A percentile compares a stretch with the other conserved stretches of the same genome.
These are phyloP conservation scores for Fusarium mexicanum DNA, from an alignment of 2,329 filamentous ascomycete genomes.

Conservation along the genomic window DNA sequence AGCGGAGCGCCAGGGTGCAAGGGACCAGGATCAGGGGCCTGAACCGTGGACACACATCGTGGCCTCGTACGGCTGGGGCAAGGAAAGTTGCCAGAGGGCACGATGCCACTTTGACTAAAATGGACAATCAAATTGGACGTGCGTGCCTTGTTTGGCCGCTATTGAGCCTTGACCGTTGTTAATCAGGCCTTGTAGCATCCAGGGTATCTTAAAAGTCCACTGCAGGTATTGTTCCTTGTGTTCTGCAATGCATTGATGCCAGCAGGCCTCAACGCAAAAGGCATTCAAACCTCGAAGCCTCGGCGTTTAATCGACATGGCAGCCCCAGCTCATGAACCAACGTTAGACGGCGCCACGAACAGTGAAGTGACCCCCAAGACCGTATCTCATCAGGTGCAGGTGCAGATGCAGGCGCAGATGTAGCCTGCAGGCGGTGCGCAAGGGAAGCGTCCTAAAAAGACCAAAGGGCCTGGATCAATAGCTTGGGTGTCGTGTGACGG, in stretches of 20 bases:
- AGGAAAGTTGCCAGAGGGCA: slow-evolving; percentile 27
- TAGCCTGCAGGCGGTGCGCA: slow-evolving; percentile 8
- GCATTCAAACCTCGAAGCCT: slow-evolving; percentile 19
- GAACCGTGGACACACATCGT: slow-evolving; percentile 24
- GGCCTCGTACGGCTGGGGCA: slow-evolving; percentile 31
- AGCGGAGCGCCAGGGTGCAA: slow-evolving; percentile 13
- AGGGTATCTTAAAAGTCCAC: background rate
- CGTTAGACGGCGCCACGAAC: slow-evolving; percentile 12
- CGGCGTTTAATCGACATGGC: slow-evolving; percentile 4
- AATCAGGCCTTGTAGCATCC: background rate
- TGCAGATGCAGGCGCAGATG: slow-evolving; percentile 30
- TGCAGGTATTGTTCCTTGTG: background rate
- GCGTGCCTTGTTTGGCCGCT: slow-evolving; percentile 14
- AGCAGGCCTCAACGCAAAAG: slow-evolving; percentile 21
- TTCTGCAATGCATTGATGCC: slow-evolving; percentile 14
- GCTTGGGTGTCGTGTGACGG: slow-evolving; percentile 10
- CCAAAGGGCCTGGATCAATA: slow-evolving; percentile 27
- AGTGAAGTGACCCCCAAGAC: slow-evolving; percentile 14
- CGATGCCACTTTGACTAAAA: slow-evolving; percentile 30
- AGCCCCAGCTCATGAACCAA: slow-evolving; percentile 6
- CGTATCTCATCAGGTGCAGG: slow-evolving; percentile 33
- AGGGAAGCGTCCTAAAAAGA: background rate
- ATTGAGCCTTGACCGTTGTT: background rate
- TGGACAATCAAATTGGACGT: slow-evolving; percentile 9
- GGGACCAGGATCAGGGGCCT: slow-evolving; percentile 21